Conservation (phyloP, 164 flowering plant genomes). For the Sextonia rubra region DNA sequence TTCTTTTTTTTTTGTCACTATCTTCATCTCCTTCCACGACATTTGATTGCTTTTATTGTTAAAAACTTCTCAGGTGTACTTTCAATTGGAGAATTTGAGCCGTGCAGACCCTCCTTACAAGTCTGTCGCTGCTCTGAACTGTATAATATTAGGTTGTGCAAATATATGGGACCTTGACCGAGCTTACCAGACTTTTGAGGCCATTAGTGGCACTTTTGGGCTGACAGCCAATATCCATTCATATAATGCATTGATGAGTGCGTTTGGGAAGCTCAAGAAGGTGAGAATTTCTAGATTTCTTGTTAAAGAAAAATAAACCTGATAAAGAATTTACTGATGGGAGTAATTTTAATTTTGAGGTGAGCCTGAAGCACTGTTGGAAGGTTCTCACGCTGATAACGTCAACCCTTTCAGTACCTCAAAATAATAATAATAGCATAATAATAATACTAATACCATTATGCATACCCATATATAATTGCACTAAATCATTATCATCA, state of each 20-base stretch:
- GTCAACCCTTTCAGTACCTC: too few relatives aligned
- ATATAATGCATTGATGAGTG: conserved; percentile 81
- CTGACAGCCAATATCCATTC: conserved; percentile 83
- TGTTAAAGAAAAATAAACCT: not conserved
- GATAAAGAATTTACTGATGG: not conserved
- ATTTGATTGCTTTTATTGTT: conserved; percentile 4
- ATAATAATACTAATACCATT: too few relatives aligned
- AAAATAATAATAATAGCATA: too few relatives aligned
- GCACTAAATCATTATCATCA: too few relatives aligned
- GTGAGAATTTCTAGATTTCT: conserved; percentile 24
- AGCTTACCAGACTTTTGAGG: conserved; percentile 91
- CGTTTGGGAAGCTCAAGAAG: conserved; percentile 89
- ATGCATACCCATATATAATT: too few relatives aligned
- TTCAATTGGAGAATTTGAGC: conserved; percentile 88
- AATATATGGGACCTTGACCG: conserved; percentile 95
- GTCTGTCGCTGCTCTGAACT: conserved; percentile 92
- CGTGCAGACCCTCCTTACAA: conserved; percentile 81
- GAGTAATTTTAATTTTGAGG: not conserved
- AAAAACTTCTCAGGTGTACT: conserved; percentile 62
- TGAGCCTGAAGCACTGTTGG: not conserved
- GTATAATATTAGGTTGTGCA: conserved; percentile 88
- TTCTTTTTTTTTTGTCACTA: not conserved
- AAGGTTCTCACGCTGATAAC: not conserved
- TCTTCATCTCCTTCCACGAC: conserved; percentile 1
- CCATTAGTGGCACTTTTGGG: conserved; percentile 59